Evolutionary conservation across 2,329 filamentous ascomycete species (phyloP).

Genomic region (Fusarium veterinarium): DNA sequence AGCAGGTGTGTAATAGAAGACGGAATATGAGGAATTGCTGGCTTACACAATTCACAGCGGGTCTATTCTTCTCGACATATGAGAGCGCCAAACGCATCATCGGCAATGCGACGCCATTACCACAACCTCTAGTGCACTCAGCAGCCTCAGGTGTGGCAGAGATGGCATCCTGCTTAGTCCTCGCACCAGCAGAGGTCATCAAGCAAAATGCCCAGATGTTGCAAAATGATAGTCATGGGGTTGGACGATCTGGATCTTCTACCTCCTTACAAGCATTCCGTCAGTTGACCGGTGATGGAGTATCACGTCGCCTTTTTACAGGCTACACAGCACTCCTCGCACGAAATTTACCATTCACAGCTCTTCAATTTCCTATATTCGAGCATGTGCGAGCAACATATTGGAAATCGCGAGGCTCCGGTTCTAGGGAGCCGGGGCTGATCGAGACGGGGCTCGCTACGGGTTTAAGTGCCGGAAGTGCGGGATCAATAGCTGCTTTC

Average conservation of each 20-base stretch:
- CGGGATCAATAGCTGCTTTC: slow-evolving; percentile 79
- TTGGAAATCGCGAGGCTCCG: slow-evolving; percentile 51
- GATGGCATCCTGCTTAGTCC: slow-evolving; percentile 84
- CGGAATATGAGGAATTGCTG: neutral
- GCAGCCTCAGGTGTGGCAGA: slow-evolving; percentile 81
- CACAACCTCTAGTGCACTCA: slow-evolving; percentile 77
- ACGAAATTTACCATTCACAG: slow-evolving; percentile 87
- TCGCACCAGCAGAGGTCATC: slow-evolving; percentile 89
- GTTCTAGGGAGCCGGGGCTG: slow-evolving; percentile 51
- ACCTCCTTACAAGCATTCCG: slow-evolving; percentile 63
- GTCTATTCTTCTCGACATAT: slow-evolving; percentile 91
- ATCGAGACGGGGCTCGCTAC: slow-evolving; percentile 78
- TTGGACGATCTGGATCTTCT: slow-evolving; percentile 37
- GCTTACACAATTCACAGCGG: slow-evolving; percentile 63
- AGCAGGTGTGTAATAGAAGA: slow-evolving; percentile 67
- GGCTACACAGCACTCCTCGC: slow-evolving; percentile 87
- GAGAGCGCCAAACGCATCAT: slow-evolving; percentile 78
- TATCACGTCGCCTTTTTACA: slow-evolving; percentile 68
- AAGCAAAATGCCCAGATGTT: slow-evolving; percentile 96
- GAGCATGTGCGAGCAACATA: slow-evolving; percentile 74
- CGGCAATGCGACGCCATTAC: slow-evolving; percentile 64
- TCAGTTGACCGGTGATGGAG: slow-evolving; percentile 63
- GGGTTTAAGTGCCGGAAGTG: slow-evolving; percentile 76
- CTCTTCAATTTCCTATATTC: slow-evolving; percentile 88
- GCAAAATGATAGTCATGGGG: slow-evolving; percentile 42